A percentile compares a stretch with the other conserved stretches of the same genome.
Conservation (phyloP, 495 filamentous ascomycete genomes). For the Neurospora intermedia region DNA sequence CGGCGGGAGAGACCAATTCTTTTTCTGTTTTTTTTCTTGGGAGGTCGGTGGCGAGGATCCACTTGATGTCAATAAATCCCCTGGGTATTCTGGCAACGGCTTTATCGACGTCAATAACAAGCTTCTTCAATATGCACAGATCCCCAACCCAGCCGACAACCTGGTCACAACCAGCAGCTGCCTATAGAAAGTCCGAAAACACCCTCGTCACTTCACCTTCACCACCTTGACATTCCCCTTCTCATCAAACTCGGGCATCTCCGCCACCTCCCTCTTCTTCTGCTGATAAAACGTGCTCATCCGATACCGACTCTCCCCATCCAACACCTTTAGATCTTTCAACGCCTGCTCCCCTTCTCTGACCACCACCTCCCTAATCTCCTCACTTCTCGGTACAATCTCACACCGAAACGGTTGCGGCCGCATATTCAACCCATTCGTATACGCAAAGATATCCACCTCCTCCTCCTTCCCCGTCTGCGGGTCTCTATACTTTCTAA, state of each 20-base stretch:
- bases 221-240: conserved; percentile 20
- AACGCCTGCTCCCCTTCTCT: conserved; percentile 44
- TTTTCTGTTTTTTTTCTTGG: not conserved
- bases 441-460: conserved; percentile 43
- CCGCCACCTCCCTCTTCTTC: conserved; percentile 18
- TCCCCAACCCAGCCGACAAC: not conserved
- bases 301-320: conserved; percentile 48
- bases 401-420: conserved; percentile 42
- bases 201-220: conserved; percentile 6
- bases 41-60: not conserved
- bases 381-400: conserved; percentile 37
- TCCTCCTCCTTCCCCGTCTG: conserved; percentile 37
- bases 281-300: conserved; percentile 43
- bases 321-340: conserved; percentile 40
- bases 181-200: too few relatives aligned
- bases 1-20: not conserved
- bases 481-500: conserved; percentile 37
- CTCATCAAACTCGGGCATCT: conserved; percentile 23
- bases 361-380: conserved; percentile 42
- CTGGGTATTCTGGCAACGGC: not conserved
- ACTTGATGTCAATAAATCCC: not conserved
- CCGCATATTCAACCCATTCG: conserved; percentile 46
- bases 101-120: not conserved
- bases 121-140: not conserved
- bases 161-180: too few relatives aligned